Conservation (phyloP, 108 stramenopile species). For the Nitzschia sp. region DNA sequence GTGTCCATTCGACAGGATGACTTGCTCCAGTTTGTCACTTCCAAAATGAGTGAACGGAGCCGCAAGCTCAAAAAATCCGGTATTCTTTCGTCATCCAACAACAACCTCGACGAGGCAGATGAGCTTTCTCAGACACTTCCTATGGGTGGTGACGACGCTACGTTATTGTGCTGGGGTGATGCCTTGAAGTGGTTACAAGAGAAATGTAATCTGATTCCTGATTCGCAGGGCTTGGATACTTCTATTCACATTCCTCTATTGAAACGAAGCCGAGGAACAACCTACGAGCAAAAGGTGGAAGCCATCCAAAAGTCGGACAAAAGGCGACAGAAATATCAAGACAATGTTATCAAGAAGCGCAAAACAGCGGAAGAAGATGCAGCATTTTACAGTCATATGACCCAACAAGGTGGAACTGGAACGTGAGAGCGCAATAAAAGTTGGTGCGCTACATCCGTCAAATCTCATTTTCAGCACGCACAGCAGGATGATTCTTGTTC, state of each 20-base stretch:
- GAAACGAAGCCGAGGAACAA: constrained; percentile 70
- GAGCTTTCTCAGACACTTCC: neutral
- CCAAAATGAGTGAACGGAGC: constrained; percentile 42
- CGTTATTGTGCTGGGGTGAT: constrained; percentile 45
- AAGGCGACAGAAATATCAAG: constrained; percentile 66
- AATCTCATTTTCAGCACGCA: neutral
- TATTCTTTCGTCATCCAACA: neutral
- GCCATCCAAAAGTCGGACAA: constrained; percentile 54
- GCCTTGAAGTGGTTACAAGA: constrained; percentile 37
- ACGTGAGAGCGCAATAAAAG: constrained; percentile 28
- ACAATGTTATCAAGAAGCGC: constrained; percentile 79
- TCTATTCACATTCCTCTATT: constrained; percentile 68
- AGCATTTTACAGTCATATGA: constrained; percentile 78
- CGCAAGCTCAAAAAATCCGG: constrained; percentile 41
- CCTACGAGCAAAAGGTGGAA: constrained; percentile 88
- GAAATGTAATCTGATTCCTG: constrained; percentile 23
- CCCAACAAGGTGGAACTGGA: constrained; percentile 76
- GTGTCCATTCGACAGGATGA: constrained; percentile 51
- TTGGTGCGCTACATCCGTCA: neutral
- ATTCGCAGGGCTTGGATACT: constrained; percentile 41
- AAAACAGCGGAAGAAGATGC: constrained; percentile 78
- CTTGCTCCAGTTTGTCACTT: constrained; percentile 47
- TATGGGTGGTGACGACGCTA: neutral
- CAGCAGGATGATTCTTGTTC: too few relatives aligned
- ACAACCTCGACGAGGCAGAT: neutral